A percentile compares a stretch with the other conserved stretches of the same genome.
These are phyloP conservation scores for Phellopilus nigrolimitatus DNA, from an alignment of 1,284 basidiomycete species.

Conservation along the genomic window DNA sequence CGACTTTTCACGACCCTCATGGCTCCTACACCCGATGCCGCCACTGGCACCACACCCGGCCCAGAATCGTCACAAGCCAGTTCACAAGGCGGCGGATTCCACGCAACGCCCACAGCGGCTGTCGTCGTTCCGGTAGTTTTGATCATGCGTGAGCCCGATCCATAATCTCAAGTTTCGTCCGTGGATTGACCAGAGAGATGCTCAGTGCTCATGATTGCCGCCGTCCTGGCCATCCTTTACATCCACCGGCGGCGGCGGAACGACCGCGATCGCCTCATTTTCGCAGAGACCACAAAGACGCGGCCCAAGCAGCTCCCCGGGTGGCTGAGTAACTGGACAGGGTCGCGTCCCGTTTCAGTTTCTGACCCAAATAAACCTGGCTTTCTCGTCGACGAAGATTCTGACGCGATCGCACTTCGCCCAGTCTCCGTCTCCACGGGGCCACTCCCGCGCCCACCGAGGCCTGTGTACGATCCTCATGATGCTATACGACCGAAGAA, in stretches of 20 bases:
- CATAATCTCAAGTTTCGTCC: neutral
- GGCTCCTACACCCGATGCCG: neutral
- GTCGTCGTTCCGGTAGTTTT: slow-evolving; percentile 10
- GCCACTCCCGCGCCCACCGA: too few relatives aligned
- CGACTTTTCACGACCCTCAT: slow-evolving; percentile 2
- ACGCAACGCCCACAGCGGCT: slow-evolving; percentile 2
- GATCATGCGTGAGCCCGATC: slow-evolving; percentile 6
- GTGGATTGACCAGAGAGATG: neutral
- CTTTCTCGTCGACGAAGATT: neutral
- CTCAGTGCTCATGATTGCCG: slow-evolving; percentile 5
- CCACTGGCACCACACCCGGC: too few relatives aligned
- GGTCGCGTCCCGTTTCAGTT: neutral
- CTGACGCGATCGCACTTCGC: slow-evolving; percentile 9
- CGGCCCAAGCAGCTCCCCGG: slow-evolving; percentile 3
- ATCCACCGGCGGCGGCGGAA: slow-evolving; percentile 1
- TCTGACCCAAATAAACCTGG: neutral
- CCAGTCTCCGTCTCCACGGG: too few relatives aligned
- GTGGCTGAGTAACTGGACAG: slow-evolving; percentile 13
- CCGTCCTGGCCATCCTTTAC: neutral
- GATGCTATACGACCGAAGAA: too few relatives aligned
- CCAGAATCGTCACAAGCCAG: too few relatives aligned
- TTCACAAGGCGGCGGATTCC: neutral
- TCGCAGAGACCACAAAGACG: neutral
- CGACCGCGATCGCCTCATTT: slow-evolving; percentile 7
- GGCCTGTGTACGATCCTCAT: too few relatives aligned